Conservation (phyloP, 345 rosid species). For the Eutrema heterophyllum region DNA sequence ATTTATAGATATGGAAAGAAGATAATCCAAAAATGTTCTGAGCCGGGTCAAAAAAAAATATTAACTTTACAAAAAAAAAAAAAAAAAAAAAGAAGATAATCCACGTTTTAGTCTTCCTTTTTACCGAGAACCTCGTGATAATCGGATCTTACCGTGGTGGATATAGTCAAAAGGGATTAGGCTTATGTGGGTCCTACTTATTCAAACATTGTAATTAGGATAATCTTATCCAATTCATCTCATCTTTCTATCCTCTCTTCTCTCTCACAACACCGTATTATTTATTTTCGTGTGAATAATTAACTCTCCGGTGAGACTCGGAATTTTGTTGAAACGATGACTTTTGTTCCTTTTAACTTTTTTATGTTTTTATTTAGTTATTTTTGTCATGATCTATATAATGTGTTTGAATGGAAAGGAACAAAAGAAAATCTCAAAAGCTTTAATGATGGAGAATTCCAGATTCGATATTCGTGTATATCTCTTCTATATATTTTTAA, state of each 20-base stretch:
- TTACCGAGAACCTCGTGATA: slow-evolving; percentile 8
- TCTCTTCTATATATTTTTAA: background rate
- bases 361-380: background rate
- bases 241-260: background rate
- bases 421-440: background rate
- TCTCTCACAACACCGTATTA: background rate
- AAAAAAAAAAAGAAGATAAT: background rate
- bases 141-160: background rate
- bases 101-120: background rate
- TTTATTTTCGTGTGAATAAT: background rate
- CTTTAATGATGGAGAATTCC: background rate
- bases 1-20: too few relatives aligned
- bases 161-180: slow-evolving; percentile 10
- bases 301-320: background rate
- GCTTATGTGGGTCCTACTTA: background rate
- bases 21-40: too few relatives aligned
- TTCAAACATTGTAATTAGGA: background rate
- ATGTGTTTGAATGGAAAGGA: background rate
- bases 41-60: too few relatives aligned
- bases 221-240: slow-evolving; percentile 16
- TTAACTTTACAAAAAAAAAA: too few relatives aligned
- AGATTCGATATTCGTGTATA: background rate
- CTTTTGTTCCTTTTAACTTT: background rate
- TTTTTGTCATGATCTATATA: background rate
- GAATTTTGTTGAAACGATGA: background rate